Conservation (phyloP, 2,329 filamentous ascomycete genomes). For the Claviceps fusiformis region DNA sequence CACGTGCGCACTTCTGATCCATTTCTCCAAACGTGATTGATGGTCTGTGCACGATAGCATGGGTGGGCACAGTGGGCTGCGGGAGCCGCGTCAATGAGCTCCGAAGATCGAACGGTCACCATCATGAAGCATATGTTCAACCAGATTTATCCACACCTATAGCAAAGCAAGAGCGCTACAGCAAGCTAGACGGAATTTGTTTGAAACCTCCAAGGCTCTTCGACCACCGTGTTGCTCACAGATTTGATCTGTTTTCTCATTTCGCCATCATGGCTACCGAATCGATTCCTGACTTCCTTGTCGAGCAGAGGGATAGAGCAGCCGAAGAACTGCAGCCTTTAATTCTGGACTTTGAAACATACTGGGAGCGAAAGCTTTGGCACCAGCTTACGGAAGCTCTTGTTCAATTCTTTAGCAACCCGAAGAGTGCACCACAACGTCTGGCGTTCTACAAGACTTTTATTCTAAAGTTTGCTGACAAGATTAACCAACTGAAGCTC, state of each 20-base stretch:
- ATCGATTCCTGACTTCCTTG: slow-evolving; percentile 82
- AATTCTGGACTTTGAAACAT: slow-evolving; percentile 87
- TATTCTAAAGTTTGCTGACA: slow-evolving; percentile 90
- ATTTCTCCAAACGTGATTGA: neutral
- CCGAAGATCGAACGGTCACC: neutral
- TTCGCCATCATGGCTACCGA: slow-evolving; percentile 32
- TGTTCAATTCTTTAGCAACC: slow-evolving; percentile 73
- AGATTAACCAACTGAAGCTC: slow-evolving; percentile 97
- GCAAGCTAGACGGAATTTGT: neutral
- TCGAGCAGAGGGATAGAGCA: slow-evolving; percentile 75
- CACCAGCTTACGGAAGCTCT: slow-evolving; percentile 91
- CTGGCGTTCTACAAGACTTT: slow-evolving; percentile 89
- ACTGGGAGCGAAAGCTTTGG: slow-evolving; percentile 98
- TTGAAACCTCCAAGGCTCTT: neutral
- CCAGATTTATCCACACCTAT: neutral
- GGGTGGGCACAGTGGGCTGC: neutral
- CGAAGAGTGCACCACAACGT: slow-evolving; percentile 69
- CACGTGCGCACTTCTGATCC: neutral
- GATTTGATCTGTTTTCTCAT: neutral
- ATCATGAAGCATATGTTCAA: neutral
- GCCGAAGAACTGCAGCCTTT: slow-evolving; percentile 77
- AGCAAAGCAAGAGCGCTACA: neutral
- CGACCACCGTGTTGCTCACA: neutral
- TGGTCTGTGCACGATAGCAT: neutral
- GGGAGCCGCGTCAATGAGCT: slow-evolving; percentile 20